These are phyloP conservation scores for Leccinum subrobustum DNA, from an alignment of 1,284 basidiomycete species.

Conservation along the genomic window DNA sequence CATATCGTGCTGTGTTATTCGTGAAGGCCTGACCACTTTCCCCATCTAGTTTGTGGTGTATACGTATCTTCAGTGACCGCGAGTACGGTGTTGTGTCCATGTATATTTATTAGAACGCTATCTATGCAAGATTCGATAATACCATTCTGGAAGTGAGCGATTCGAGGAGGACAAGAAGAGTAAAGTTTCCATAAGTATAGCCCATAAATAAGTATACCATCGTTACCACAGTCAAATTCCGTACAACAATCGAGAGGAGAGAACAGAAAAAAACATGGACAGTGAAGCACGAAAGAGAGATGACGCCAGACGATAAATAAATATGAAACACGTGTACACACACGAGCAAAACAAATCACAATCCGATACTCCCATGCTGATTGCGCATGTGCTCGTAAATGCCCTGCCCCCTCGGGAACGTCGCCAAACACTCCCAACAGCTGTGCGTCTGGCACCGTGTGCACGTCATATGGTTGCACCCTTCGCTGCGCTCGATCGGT, in stretches of 20 bases:
- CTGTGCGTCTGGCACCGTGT: slow-evolving; percentile 67
- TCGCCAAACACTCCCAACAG: slow-evolving; percentile 72
- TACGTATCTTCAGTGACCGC: slow-evolving; percentile 24
- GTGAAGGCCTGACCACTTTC: background rate
- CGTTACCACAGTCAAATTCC: background rate
- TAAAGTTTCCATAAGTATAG: slow-evolving; percentile 9
- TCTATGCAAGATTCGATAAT: slow-evolving; percentile 9
- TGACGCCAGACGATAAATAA: slow-evolving; percentile 1
- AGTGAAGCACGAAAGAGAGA: slow-evolving; percentile 17
- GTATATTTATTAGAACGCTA: slow-evolving; percentile 23
- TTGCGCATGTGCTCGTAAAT: slow-evolving; percentile 61
- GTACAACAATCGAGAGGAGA: slow-evolving; percentile 4
- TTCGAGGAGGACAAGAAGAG: slow-evolving; percentile 5
- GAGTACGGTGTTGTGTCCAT: background rate
- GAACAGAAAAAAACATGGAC: background rate
- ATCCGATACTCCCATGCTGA: slow-evolving; percentile 50
- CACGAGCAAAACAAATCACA: slow-evolving; percentile 22
- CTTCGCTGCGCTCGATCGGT: slow-evolving; percentile 65
- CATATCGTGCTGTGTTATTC: slow-evolving; percentile 2
- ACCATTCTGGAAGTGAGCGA: background rate
- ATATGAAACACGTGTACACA: background rate
- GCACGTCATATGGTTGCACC: slow-evolving; percentile 78
- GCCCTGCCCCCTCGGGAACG: slow-evolving; percentile 56
- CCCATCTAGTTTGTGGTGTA: slow-evolving; percentile 38
- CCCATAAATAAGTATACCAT: slow-evolving; percentile 6